Base-by-base conservation (phyloP, 495 filamentous ascomycete genomes). In the Lentithecium fluviatile region DNA sequence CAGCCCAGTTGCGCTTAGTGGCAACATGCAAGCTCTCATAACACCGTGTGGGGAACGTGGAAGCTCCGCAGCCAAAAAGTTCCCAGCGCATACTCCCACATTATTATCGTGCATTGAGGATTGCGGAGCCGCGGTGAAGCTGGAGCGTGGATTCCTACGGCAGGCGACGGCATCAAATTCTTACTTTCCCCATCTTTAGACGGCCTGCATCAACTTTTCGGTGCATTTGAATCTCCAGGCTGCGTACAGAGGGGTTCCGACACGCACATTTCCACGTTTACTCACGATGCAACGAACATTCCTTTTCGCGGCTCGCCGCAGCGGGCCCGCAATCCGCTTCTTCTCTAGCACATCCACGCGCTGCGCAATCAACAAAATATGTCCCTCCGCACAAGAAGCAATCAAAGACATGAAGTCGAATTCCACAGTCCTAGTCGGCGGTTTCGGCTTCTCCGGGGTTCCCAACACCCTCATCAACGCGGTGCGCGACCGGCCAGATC, bases 391-490 rank as follows among this genome's bases (percentile, higher is more conserved):
- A 1, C 25, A 32, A 24, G 60, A 67, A 64, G 64, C 64, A 15
- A 51, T 66, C 45, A 62, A 66, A 51, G 64, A 66, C 58, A 52
- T 66, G 40, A 46, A 59, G 26, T 60, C 64, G 21, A 37, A 59
- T 29, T 54, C 38, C 23, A 67, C 45, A n/a, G 50, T 67, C 23
- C 54, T 67, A 1, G 58, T 61, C n/a, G 64, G 64, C 20, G 64
- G 64, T 1, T 67, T 67, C 29, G 64, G 64, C 11, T 62, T 67
- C 55, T 54, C 37, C 2, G 64, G 64, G 13, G 64, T 67, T 8
- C 64, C 64, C 6, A 62, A 64, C 55, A 67, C 64, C 0, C 60
- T 67, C 26, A 67, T 67, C 48, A 67, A 67, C 45, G 64, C 64
- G 1, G 10, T 67, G 40, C 58, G 59, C 55, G 64, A 61, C 40